Percentiles rank a stretch among this genome's conserved stretches.
phyloP scores from a whole-genome alignment of 345 rosid species.

The Anastatica hierochuntica region DNA sequence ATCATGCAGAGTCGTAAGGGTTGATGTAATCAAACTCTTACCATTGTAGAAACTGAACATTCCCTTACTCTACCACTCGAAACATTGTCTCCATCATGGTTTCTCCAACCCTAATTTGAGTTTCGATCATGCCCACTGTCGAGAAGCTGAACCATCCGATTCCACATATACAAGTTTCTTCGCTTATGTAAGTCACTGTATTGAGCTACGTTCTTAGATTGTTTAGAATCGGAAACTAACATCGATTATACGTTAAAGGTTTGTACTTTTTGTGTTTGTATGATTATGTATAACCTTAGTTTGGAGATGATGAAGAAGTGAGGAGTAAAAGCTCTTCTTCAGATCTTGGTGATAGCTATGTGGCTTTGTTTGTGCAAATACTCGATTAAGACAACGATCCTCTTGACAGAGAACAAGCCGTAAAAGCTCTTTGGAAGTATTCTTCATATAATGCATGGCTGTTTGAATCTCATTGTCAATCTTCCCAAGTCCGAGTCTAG shows the following conservation, averaged over 20 bases:
- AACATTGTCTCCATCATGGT: slow-evolving; percentile 9
- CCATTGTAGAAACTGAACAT: too few species aligned
- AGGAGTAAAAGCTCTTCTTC: slow-evolving; percentile 32
- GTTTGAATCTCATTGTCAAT: slow-evolving; percentile 55
- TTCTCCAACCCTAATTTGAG: slow-evolving; percentile 16
- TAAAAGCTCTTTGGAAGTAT: slow-evolving; percentile 67
- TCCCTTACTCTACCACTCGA: slow-evolving; percentile 8
- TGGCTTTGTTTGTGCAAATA: slow-evolving; percentile 72
- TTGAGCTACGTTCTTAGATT: not conserved
- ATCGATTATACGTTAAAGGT: slow-evolving; percentile 8
- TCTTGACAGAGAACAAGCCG: slow-evolving; percentile 74
- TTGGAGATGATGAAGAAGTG: slow-evolving; percentile 35
- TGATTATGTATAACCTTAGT: slow-evolving; percentile 11
- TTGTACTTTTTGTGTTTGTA: too few species aligned
- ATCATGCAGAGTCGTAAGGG: too few species aligned
- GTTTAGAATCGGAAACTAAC: not conserved
- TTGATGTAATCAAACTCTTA: too few species aligned
- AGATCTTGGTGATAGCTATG: slow-evolving; percentile 45
- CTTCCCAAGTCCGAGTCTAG: slow-evolving; percentile 64
- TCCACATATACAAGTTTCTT: slow-evolving; percentile 25
- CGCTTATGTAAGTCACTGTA: slow-evolving; percentile 40
- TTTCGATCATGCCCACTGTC: slow-evolving; percentile 11
- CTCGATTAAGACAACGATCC: slow-evolving; percentile 80
- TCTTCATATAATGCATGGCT: slow-evolving; percentile 72
- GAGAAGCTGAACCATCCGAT: slow-evolving; percentile 30